Evolutionary conservation across 2,329 filamentous ascomycete species (phyloP), one percentile per base, ranked within the genome.

Genomic region (Nannizziopsis barbatae): DNA sequence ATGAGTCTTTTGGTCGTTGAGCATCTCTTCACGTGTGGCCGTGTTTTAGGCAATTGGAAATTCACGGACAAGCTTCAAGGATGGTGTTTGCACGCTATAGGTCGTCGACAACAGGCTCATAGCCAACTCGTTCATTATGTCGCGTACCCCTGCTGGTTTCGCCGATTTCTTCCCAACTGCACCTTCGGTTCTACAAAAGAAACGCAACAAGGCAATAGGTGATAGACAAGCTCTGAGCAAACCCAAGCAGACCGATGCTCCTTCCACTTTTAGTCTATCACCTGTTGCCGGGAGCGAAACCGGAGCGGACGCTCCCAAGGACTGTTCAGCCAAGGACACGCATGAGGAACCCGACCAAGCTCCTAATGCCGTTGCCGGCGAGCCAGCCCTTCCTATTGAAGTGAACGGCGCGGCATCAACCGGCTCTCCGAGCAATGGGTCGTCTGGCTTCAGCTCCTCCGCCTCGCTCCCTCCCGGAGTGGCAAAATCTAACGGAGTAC

Each of bases 101-200:
- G 51, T 50, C 49, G 56, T 59, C 56, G 52, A 56, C 61, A 53
- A 60, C 56, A 60, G 64, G 65, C 63, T 64, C 62, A 57, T 68
- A 68, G 65, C 65, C 66, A 62, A 58, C 57, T 65, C 56, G 62
- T 74, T 81, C 74, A 81, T 72, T 71, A 86, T 85, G 83, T 86
- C 86, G 80, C 86, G 84, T 74, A 79, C 82, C 65, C 75, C 77
- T 68, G 82, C 83, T 73, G 81, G 82, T 71, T 89, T 88, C 75
- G 84, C 83, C 71, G 81, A 88, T 71, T 92, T 87, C 76, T 89
- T 88, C 69, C 84, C 84, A 58, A 80, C 83, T 64, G 85, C 84
- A 62, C 84, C 85, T 58, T 77, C 79, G 59, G 80, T 79, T 55
- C 66, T 75, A 49, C 68, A 71, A 55, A 64, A 70, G 57, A 71